Conservation (phyloP, 2,329 filamentous ascomycete genomes). For the Paramyrothecium roridum region DNA sequence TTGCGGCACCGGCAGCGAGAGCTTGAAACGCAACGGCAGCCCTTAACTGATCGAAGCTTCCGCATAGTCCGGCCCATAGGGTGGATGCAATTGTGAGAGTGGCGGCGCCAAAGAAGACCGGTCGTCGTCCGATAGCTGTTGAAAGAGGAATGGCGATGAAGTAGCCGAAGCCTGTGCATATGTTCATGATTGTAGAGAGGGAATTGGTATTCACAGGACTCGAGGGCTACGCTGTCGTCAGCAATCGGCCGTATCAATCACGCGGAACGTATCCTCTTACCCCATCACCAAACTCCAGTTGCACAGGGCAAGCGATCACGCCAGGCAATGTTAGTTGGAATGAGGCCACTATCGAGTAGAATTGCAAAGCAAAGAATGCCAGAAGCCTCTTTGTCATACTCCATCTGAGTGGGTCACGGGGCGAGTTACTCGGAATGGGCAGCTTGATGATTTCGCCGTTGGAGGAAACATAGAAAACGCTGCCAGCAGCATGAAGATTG, state of each 20-base stretch:
- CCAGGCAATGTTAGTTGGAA: neutral
- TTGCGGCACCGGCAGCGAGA: neutral
- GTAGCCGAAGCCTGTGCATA: neutral
- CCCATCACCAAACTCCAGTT: neutral
- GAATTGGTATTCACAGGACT: neutral
- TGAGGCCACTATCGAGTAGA: neutral
- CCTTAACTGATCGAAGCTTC: neutral
- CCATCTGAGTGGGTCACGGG: conserved; percentile 14
- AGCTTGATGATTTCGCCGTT: conserved; percentile 11
- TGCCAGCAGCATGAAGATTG: conserved; percentile 12
- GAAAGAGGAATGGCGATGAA: neutral
- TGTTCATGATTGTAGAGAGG: neutral
- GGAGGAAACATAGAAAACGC: conserved; percentile 17
- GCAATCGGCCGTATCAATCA: too few relatives aligned
- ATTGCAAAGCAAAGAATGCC: neutral
- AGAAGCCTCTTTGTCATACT: neutral
- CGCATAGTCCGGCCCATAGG: neutral
- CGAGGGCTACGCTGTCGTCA: neutral
- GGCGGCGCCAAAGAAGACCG: neutral
- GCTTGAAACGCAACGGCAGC: neutral
- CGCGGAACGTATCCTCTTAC: neutral
- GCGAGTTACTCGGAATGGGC: conserved; percentile 12
- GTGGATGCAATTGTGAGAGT: neutral
- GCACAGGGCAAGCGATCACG: neutral
- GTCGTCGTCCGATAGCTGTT: neutral